Conservation (phyloP, 73 alveolate species). For the Stentor coeruleus region DNA sequence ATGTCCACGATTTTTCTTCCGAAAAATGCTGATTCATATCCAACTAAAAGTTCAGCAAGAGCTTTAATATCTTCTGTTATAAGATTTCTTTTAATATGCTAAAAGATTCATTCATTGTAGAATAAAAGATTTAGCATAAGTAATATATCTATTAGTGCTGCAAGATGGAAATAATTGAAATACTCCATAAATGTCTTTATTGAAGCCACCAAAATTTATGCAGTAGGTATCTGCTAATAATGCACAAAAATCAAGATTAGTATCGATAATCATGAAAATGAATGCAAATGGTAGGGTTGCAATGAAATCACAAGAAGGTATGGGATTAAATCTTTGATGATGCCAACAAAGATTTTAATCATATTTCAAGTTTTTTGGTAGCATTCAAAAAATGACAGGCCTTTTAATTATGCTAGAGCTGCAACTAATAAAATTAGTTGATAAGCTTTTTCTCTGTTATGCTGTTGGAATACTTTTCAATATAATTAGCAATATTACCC, state of each 20-base stretch:
- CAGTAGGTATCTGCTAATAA: not conserved
- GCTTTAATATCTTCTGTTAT: conserved; percentile 3
- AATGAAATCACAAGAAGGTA: not conserved
- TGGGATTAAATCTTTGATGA: not conserved
- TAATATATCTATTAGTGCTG: not conserved
- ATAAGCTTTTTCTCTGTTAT: not conserved
- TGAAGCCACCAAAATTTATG: not conserved
- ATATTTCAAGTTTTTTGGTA: not conserved
- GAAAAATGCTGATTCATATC: not conserved
- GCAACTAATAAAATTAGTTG: not conserved
- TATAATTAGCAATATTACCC: too few species aligned
- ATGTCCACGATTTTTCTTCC: not conserved
- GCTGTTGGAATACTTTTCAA: not conserved
- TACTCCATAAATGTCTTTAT: not conserved
- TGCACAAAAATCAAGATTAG: not conserved
- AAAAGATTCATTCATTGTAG: not conserved
- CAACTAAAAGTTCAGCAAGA: not conserved
- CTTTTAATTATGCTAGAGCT: not conserved
- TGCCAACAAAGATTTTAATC: not conserved
- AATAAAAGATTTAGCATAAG: not conserved
- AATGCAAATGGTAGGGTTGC: not conserved
- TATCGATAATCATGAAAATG: not conserved
- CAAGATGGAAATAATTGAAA: not conserved
- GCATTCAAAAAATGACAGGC: not conserved
- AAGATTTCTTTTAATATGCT: not conserved